These are phyloP conservation scores for Nitzschia sp. DNA, from an alignment of 108 stramenopile genomes.

Conservation along the genomic window DNA sequence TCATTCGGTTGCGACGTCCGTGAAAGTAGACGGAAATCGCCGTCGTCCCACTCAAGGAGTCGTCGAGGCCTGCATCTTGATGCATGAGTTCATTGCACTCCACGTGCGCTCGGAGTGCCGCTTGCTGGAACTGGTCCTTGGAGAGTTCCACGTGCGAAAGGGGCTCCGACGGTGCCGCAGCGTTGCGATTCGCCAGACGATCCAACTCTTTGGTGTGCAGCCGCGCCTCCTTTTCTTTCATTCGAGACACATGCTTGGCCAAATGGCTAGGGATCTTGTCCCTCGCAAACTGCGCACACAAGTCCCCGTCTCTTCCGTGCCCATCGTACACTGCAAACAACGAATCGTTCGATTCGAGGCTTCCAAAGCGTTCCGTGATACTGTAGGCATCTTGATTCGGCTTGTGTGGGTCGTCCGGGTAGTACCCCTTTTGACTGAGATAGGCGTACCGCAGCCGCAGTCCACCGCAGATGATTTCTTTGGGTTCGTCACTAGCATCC, in stretches of 20 bases:
- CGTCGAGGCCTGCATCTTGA: constrained; percentile 70
- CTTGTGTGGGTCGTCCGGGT: constrained; percentile 87
- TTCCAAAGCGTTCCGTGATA: constrained; percentile 51
- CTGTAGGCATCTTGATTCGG: constrained; percentile 89
- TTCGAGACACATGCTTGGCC: constrained; percentile 24
- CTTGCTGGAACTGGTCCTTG: constrained; percentile 63
- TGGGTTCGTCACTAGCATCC: constrained; percentile 26
- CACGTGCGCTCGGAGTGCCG: constrained; percentile 59
- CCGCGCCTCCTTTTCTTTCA: constrained; percentile 27
- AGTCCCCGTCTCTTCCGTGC: constrained; percentile 84
- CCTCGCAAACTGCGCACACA: constrained; percentile 75
- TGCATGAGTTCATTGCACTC: constrained; percentile 74
- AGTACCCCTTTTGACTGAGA: constrained; percentile 84
- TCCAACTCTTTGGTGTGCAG: constrained; percentile 16
- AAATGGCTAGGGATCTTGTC: constrained; percentile 57
- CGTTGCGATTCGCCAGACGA: constrained; percentile 5
- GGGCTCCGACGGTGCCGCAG: constrained; percentile 12
- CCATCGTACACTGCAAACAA: constrained; percentile 92
- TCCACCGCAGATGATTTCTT: constrained; percentile 54
- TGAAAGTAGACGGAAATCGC: constrained; percentile 86
- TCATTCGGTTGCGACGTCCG: constrained; percentile 78
- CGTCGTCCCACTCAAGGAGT: constrained; percentile 93
- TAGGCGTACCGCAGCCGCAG: constrained; percentile 75
- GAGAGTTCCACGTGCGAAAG: constrained; percentile 43
- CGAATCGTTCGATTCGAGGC: constrained; percentile 43